Evolutionary conservation across 805 yeast genomes (phyloP).

Genomic region (Nakazawaea anatomiae): DNA sequence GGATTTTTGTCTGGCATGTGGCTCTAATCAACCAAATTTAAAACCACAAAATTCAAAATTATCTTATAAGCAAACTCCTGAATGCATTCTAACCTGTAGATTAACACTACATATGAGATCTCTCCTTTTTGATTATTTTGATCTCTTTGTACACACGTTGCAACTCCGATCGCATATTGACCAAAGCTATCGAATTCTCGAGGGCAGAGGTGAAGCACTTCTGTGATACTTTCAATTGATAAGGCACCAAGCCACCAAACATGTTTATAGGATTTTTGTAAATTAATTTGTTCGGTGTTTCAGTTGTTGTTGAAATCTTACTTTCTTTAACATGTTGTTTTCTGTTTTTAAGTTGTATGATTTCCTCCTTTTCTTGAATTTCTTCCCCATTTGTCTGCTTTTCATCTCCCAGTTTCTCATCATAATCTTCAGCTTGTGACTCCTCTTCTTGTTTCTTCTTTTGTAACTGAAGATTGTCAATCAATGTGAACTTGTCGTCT

Average conservation of each 20-base stretch:
- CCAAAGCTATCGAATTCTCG: neutral
- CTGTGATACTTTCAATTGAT: slow-evolving; percentile 26
- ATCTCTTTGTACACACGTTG: slow-evolving; percentile 4
- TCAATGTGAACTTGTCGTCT: neutral
- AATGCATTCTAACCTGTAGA: too few relatives aligned
- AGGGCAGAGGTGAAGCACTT: slow-evolving; percentile 20
- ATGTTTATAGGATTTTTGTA: slow-evolving; percentile 24
- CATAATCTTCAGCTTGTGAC: neutral
- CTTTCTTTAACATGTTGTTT: neutral
- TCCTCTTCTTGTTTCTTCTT: neutral
- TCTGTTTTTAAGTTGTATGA: slow-evolving; percentile 1
- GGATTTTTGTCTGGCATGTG: too few relatives aligned
- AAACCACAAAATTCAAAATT: too few relatives aligned
- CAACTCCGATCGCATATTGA: slow-evolving; percentile 2
- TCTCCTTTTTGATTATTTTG: neutral
- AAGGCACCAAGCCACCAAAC: slow-evolving; percentile 33
- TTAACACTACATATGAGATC: neutral
- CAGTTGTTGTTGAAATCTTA: too few relatives aligned
- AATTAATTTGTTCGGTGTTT: neutral
- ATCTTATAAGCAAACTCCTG: too few relatives aligned
- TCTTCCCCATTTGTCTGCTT: neutral
- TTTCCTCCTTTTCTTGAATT: neutral
- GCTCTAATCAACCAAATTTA: too few relatives aligned
- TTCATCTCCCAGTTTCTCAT: neutral
- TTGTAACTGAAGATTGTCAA: neutral